Percentiles rank a stretch among this genome's conserved stretches.
phyloP scores from a whole-genome alignment of 306 rosid genomes.

The Cicer arietinum region DNA sequence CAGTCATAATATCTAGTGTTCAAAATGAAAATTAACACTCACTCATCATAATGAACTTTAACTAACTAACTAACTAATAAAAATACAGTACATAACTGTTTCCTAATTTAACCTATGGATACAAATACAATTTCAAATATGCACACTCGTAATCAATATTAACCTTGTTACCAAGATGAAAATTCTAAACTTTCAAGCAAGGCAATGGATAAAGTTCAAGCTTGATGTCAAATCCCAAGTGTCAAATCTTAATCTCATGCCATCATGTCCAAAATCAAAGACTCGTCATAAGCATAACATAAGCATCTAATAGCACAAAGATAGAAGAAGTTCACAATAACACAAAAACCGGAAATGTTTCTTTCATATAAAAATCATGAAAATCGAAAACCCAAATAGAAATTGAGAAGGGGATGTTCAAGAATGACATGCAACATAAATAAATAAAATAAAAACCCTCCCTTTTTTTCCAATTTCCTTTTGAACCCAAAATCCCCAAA shows the following conservation, averaged over 20 bases:
- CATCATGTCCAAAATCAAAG: constrained; percentile 28
- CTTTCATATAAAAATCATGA: not conserved
- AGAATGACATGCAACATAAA: constrained; percentile 18
- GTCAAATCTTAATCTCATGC: constrained; percentile 23
- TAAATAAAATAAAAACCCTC: not conserved
- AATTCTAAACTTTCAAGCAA: constrained; percentile 34
- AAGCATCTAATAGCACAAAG: constrained; percentile 25
- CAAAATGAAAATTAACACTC: constrained; percentile 13
- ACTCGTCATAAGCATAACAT: constrained; percentile 8
- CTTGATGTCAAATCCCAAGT: not conserved
- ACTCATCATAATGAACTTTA: constrained; percentile 7
- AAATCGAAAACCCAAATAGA: not conserved
- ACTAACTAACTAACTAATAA: not conserved
- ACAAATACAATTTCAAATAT: not conserved
- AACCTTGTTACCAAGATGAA: not conserved
- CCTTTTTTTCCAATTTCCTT: not conserved
- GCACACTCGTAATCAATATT: constrained; percentile 7
- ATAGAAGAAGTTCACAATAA: constrained; percentile 18
- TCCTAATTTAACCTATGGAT: not conserved
- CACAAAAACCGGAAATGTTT: not conserved
- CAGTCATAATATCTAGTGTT: not conserved
- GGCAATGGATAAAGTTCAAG: not conserved
- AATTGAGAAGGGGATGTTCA: not conserved
- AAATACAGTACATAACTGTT: not conserved
- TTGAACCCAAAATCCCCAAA: not conserved